These are phyloP conservation scores for Xylaria digitata DNA, from an alignment of 2,329 filamentous ascomycete species.

Conservation along the genomic window DNA sequence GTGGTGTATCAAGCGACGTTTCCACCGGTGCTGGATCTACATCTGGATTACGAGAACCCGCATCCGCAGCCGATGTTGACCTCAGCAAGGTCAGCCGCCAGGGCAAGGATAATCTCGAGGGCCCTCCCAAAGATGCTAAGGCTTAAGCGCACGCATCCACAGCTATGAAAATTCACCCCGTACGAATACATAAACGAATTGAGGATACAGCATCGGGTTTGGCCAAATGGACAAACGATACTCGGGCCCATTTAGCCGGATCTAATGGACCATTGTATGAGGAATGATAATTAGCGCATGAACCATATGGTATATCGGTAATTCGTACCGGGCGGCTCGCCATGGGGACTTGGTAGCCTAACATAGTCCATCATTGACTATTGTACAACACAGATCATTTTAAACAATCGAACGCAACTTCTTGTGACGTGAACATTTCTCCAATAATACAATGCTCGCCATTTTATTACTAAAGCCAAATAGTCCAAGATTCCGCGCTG, in stretches of 20 bases:
- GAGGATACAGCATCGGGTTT: not conserved
- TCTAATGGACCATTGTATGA: slow-evolving; percentile 21
- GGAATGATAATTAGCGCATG: slow-evolving; percentile 17
- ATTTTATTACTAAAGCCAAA: no score
- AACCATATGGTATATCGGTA: slow-evolving; percentile 8
- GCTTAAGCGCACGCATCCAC: slow-evolving; percentile 20
- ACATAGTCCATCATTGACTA: slow-evolving; percentile 16
- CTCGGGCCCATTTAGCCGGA: slow-evolving; percentile 4
- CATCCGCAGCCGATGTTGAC: slow-evolving; percentile 66
- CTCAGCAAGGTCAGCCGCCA: slow-evolving; percentile 72
- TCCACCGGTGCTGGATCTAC: slow-evolving; percentile 62
- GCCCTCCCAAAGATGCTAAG: slow-evolving; percentile 67
- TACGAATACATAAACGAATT: not conserved
- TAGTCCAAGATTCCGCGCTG: no score
- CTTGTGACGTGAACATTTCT: no score
- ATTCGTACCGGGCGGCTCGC: slow-evolving; percentile 1
- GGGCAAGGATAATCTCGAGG: slow-evolving; percentile 67
- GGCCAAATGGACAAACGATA: not conserved
- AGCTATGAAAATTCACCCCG: not conserved
- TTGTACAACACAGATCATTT: not conserved
- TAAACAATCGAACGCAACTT: no score
- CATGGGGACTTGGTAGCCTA: not conserved
- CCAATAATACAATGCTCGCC: no score
- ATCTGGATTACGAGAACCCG: slow-evolving; percentile 67
- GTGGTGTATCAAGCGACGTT: slow-evolving; percentile 64